phyloP scores from a whole-genome alignment of 2,329 filamentous ascomycete genomes.

The Nigrograna mackinnonii region DNA sequence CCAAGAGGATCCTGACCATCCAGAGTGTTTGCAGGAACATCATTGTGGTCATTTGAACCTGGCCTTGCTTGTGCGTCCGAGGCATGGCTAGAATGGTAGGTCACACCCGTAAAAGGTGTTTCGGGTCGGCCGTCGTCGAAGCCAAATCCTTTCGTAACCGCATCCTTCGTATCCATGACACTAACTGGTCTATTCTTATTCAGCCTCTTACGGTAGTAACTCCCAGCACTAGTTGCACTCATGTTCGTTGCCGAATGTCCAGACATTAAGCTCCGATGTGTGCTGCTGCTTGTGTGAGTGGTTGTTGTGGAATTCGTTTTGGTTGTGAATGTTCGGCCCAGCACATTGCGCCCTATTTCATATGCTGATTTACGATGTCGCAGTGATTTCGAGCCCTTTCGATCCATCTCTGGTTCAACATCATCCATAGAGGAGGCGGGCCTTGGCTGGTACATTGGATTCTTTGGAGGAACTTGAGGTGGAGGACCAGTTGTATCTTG shows the following conservation, averaged over 20 bases:
- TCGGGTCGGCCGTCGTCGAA: conserved; percentile 50
- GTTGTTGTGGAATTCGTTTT: conserved; percentile 80
- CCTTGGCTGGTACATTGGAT: conserved; percentile 45
- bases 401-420: conserved; percentile 26
- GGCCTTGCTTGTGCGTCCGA: conserved; percentile 62
- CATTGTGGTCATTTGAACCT: conserved; percentile 50
- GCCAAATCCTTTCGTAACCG: conserved; percentile 36
- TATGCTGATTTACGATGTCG: conserved; percentile 75
- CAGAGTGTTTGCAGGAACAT: conserved; percentile 61
- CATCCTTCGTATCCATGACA: conserved; percentile 60
- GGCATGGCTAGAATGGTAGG: conserved; percentile 87
- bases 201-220: conserved; percentile 76
- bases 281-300: conserved; percentile 70
- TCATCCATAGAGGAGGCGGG: conserved; percentile 42
- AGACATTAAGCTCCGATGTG: conserved; percentile 89
- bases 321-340: conserved; percentile 82
- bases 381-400: conserved; percentile 42
- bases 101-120: conserved; percentile 72
- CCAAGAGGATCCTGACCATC: conserved; percentile 74
- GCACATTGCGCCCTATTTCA: conserved; percentile 70
- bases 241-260: conserved; percentile 87
- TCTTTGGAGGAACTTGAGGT: conserved; percentile 67
- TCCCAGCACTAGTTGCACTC: conserved; percentile 94
- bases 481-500: conserved; percentile 45
- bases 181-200: conserved; percentile 62